Evolutionary conservation across 306 rosid species (phyloP).

Genomic region (Quercus berberidifolia): DNA sequence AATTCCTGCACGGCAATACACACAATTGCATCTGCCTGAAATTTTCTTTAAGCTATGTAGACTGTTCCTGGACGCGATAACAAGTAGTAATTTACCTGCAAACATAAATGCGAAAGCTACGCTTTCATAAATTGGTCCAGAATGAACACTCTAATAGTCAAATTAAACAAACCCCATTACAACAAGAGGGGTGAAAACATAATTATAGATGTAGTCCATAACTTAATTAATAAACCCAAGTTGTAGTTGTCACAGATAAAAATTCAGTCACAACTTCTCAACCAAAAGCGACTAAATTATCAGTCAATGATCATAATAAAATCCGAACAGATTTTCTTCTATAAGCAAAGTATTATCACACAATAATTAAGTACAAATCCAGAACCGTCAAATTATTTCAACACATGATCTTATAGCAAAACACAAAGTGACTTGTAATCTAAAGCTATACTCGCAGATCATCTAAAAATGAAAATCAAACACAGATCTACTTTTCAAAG

Average conservation of each 20-base stretch:
- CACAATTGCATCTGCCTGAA: constrained; percentile 20
- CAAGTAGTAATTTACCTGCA: constrained; percentile 28
- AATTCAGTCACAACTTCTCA: not conserved
- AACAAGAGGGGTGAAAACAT: not conserved
- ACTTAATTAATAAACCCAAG: not conserved
- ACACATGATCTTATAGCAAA: not conserved
- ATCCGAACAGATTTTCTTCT: too few species aligned
- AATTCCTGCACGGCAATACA: constrained; percentile 10
- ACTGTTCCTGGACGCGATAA: not conserved
- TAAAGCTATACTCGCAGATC: not conserved
- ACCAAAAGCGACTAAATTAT: not conserved
- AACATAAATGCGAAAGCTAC: constrained; percentile 6
- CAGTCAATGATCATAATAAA: not conserved
- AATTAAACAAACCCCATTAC: not conserved
- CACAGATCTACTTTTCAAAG: not conserved
- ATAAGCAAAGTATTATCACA: not conserved
- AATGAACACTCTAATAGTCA: not conserved
- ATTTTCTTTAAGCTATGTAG: not conserved
- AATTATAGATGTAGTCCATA: not conserved
- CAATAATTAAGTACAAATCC: not conserved
- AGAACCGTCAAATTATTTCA: too few species aligned
- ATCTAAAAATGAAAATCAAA: not conserved
- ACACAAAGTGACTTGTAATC: not conserved
- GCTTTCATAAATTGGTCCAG: not conserved
- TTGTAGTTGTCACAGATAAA: not conserved